phyloP scores from a whole-genome alignment of 1,139 yeast species.

The Meyerozyma carpophila region DNA sequence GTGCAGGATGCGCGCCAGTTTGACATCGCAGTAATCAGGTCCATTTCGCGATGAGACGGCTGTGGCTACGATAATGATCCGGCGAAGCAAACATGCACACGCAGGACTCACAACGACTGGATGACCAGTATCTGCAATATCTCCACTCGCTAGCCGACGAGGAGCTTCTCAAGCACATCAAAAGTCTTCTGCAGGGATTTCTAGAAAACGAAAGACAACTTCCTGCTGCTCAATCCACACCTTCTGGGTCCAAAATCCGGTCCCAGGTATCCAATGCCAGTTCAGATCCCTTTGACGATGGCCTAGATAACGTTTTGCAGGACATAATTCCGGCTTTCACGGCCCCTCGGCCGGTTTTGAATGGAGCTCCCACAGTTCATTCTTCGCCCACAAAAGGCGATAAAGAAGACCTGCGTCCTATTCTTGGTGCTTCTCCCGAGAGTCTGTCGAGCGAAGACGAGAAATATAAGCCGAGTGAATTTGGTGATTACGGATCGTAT shows the following conservation, averaged over 20 bases:
- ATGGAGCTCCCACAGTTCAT: too few relatives aligned
- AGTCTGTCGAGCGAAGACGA: constrained; percentile 1
- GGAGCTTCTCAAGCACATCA: constrained; percentile 35
- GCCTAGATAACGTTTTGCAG: constrained; percentile 22
- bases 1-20: neutral
- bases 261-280: constrained; percentile 5
- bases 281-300: constrained; percentile 28
- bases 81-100: neutral
- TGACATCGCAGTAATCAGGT: too few relatives aligned
- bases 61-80: neutral
- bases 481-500: constrained; percentile 68
- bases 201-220: constrained; percentile 4
- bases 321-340: neutral
- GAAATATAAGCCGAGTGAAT: constrained; percentile 32
- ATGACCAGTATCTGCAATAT: constrained; percentile 9
- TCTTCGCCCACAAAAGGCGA: too few relatives aligned
- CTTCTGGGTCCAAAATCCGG: constrained; percentile 7
- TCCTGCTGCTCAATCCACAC: constrained; percentile 7
- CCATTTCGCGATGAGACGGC: neutral
- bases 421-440: constrained; percentile 2
- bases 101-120: neutral
- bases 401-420: too few relatives aligned
- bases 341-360: neutral
- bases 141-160: constrained; percentile 36
- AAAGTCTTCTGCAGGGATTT: constrained; percentile 23